These are phyloP conservation scores for Metarhizium humberi DNA, from an alignment of 2,329 filamentous ascomycete genomes.

Conservation along the genomic window DNA sequence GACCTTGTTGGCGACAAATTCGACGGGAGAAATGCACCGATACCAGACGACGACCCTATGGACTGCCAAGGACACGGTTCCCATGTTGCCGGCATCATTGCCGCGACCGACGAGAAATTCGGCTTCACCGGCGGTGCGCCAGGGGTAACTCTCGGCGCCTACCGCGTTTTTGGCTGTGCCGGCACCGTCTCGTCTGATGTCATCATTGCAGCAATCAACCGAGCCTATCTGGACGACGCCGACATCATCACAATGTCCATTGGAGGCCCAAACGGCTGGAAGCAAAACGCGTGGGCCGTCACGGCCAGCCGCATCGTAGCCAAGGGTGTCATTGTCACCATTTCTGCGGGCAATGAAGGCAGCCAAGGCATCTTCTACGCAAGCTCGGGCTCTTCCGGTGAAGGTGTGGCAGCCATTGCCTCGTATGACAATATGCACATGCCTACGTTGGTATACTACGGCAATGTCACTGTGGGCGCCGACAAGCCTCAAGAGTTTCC, in stretches of 20 bases:
- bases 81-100: constrained; percentile 14
- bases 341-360: constrained; percentile 20
- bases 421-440: background rate
- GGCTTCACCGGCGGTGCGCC: constrained; percentile 6
- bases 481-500: constrained; percentile 19
- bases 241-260: constrained; percentile 18
- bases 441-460: background rate
- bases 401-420: constrained; percentile 11
- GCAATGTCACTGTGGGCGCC: background rate
- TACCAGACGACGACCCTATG: constrained; percentile 42
- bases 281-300: constrained; percentile 31
- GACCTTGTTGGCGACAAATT: constrained; percentile 51
- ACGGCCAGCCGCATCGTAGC: constrained; percentile 30
- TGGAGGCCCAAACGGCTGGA: constrained; percentile 11
- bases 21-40: constrained; percentile 26
- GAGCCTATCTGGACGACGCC: constrained; percentile 41
- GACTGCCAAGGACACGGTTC: constrained; percentile 37
- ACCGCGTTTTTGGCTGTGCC: constrained; percentile 4
- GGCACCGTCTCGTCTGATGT: constrained; percentile 31
- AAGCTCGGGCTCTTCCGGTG: constrained; percentile 1
- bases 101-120: constrained; percentile 11
- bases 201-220: constrained; percentile 42
- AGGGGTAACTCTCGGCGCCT: constrained; percentile 1
- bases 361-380: constrained; percentile 8
- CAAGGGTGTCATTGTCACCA: constrained; percentile 11